Conservation (phyloP, 208 protist genomes). For the Leptomonas seymouri region DNA sequence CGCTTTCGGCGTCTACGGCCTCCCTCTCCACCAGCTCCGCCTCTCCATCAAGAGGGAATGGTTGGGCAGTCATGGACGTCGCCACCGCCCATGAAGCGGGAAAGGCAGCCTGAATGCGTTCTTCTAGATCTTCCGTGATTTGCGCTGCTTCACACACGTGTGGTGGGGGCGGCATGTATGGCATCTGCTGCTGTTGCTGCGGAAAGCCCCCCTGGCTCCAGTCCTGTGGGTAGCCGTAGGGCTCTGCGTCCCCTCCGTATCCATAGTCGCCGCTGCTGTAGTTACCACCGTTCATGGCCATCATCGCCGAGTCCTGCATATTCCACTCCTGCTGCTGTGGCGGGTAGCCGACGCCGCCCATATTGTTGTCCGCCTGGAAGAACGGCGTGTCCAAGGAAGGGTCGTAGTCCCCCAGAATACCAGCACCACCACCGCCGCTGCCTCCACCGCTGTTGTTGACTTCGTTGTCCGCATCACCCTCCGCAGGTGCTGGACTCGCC, state of each 20-base stretch:
- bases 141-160: conserved; percentile 35
- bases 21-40: not conserved
- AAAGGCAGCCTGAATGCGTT: conserved; percentile 52
- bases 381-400: conserved; percentile 10
- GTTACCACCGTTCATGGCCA: not conserved
- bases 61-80: not conserved
- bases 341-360: not conserved
- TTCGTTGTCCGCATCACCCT: not conserved
- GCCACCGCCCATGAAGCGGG: conserved; percentile 28
- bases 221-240: conserved; percentile 5
- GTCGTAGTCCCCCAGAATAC: conserved; percentile 20
- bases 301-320: not conserved
- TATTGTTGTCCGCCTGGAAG: not conserved
- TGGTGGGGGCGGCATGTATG: conserved; percentile 5
- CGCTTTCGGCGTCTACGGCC: not conserved
- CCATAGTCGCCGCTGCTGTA: not conserved
- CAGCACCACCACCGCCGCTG: not conserved
- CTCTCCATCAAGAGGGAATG: conserved; percentile 23
- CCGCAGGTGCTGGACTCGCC: not conserved
- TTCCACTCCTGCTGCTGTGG: not conserved
- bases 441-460: not conserved
- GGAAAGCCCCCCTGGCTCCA: not conserved
- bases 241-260: not conserved
- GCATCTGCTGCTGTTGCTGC: conserved; percentile 2
- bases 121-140: conserved; percentile 42